Base-by-base conservation (phyloP, 2,329 filamentous ascomycete genomes). In the Microdochium paspali region DNA sequence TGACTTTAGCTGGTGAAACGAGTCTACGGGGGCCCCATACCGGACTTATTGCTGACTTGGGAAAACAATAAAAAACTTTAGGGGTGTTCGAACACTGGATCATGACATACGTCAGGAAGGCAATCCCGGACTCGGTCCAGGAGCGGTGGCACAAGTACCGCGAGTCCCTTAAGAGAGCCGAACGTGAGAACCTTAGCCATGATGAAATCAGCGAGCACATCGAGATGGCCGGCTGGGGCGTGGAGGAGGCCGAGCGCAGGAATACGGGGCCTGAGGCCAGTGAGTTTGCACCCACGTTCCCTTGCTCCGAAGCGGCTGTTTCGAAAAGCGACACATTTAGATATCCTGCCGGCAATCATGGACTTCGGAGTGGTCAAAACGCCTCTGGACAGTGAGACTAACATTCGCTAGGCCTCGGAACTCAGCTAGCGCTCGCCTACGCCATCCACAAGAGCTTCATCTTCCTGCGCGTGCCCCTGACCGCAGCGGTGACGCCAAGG, bases 401-500 rank as follows among this genome's bases (percentile, higher is more conserved):
- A 50, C 46, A 51, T 57, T 35, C 58, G 44, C 18, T 53, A 84
- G 80, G 80, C 56, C 65, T 84, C 28, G 79, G 74, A 46, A 97
- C 93, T 9, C 90, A 96, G 62, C 72, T 98, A 25, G 90, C 88
- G 15, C 77, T 98, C 44, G 93, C 93, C 12, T 98, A 98, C 61
- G 91, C 91, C 24, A 88, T 98, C 49, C 93, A 98, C 74, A 98
- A 98, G 71, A 94, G 87, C 57, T 89, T 97, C 66, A 96, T 98
- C 59, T 95, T 98, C 66, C 66, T 97, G 54, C 81, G 93, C n/a
- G 89, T 98, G 10, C 93, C 93, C 9, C 69, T 97, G 53, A 93
- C 93, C 1, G 90, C 88, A 12, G 91, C 90, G 2, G 76, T 97
- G 28, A 90, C 88, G 9, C 93, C 93, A 1, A 96, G 94, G 67